Base-by-base conservation (phyloP, 148 eudicot genomes). In the Mesembryanthemum crystallinum region DNA sequence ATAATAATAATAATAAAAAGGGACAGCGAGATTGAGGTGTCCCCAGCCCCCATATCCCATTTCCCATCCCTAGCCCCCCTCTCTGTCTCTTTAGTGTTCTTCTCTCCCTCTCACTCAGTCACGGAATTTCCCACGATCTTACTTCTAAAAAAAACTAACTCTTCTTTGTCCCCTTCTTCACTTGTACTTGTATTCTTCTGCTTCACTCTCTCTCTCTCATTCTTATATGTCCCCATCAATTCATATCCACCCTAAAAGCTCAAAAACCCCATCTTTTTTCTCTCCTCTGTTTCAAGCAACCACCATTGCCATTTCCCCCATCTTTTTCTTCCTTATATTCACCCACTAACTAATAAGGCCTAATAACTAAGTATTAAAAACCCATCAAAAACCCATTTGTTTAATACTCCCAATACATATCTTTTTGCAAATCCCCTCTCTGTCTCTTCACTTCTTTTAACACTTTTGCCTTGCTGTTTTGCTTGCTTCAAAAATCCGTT, bases 251-350 rank as follows among this genome's bases (percentile, higher is more conserved):
- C 1, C 39, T n/a, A 18, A 28, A 1, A 43, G 17, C 18, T 62
- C 71, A 71, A 29, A 72, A 32, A 33, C 9, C 25, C 33, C 33
- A 28, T n/a, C 7, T 42, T 37, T 23, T 73, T 78, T 23, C 72
- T 63, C 28, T 70, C 73, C 76, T 73, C 73, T 24, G 9, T n/a
- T 49, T 51, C 64, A 76, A 35, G 39, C 39, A 35, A 35, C 39
- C 39, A 35, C 39, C 39, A 35, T 35, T 35, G 39, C 6, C 39
- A 35, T 35, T 35, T 35, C 39, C 39, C 39, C 39, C 39, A 35
- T 30, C 17, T 28, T 24, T 13, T 42, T 30, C 52, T 33, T 71
- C 71, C 39, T 30, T 27, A 63, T 28, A 73, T 39, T 73, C 57
- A 29, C 42, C 27, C 42, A n/a, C n/a, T n/a, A n/a, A n/a, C n/a